Conservation (phyloP, 768 basidiomycete genomes). For the Trametes maxima region DNA sequence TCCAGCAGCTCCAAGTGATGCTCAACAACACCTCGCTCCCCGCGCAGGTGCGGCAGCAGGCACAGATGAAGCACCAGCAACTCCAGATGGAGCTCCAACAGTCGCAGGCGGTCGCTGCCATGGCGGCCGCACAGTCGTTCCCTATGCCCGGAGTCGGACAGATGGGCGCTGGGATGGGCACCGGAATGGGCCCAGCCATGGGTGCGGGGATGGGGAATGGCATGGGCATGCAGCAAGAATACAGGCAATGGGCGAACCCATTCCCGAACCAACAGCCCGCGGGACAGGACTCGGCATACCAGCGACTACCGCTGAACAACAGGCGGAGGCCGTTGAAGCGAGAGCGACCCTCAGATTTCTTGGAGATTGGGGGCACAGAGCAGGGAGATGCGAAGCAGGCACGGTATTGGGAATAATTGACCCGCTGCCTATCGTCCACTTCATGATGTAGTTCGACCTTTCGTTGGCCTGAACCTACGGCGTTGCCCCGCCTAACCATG, state of each 20-base stretch:
- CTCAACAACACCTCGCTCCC: conserved; percentile 80
- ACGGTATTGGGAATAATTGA: conserved; percentile 72
- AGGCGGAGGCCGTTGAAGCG: conserved; percentile 71
- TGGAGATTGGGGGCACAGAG: conserved; percentile 66
- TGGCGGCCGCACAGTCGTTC: conserved; percentile 45
- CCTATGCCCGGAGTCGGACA: conserved; percentile 35
- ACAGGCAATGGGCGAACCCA: conserved; percentile 50
- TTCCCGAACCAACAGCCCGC: conserved; percentile 67
- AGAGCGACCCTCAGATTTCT: conserved; percentile 82
- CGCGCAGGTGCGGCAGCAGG: conserved; percentile 70
- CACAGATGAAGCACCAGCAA: conserved; percentile 83
- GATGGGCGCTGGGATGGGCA: conserved; percentile 37
- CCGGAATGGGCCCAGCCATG: conserved; percentile 41
- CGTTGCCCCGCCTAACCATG: too few species aligned
- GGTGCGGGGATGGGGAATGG: conserved; percentile 18
- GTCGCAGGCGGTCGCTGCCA: conserved; percentile 71
- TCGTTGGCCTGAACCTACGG: too few species aligned
- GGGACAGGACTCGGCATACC: conserved; percentile 83
- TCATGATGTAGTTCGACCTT: too few species aligned
- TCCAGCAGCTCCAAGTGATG: conserved; percentile 76
- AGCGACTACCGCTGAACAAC: conserved; percentile 81
- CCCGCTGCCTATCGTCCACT: too few species aligned
- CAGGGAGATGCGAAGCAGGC: conserved; percentile 60
- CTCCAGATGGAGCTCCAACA: conserved; percentile 79
- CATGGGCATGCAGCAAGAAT: conserved; percentile 35